A percentile compares a stretch with the other conserved stretches of the same genome.
phyloP scores from a whole-genome alignment of 495 filamentous ascomycete genomes.

The Daldinia childiae region DNA sequence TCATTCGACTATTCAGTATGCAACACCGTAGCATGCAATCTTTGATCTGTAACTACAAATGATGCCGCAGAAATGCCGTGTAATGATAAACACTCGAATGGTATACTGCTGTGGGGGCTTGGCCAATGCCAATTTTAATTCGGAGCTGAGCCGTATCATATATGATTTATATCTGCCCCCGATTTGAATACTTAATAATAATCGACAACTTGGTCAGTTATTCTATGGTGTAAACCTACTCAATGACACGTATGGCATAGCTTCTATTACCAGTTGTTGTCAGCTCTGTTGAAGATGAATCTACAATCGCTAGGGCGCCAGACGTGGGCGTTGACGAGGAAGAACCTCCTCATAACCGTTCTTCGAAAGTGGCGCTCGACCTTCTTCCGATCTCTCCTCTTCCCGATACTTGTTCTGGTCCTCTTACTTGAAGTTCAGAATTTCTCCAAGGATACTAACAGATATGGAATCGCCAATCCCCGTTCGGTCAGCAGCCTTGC shows the following conservation, averaged over 20 bases:
- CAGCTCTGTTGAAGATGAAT: constrained; percentile 20
- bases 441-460: constrained; percentile 64
- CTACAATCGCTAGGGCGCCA: constrained; percentile 59
- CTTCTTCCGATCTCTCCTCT: constrained; percentile 66
- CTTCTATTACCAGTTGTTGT: background rate
- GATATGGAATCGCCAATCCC: constrained; percentile 68
- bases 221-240: background rate
- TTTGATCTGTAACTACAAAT: constrained; percentile 1
- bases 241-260: constrained; percentile 14
- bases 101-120: background rate
- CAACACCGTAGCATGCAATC: background rate
- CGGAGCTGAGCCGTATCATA: background rate
- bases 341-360: constrained; percentile 71
- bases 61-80: constrained; percentile 3
- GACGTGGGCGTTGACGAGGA: constrained; percentile 69
- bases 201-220: background rate
- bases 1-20: constrained; percentile 12
- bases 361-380: constrained; percentile 68
- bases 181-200: background rate
- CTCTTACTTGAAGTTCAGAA: constrained; percentile 68
- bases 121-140: background rate
- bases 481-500: constrained; percentile 62
- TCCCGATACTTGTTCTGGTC: constrained; percentile 69
- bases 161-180: constrained; percentile 1
- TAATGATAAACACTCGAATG: background rate